Base-by-base conservation (phyloP, 2,329 filamentous ascomycete genomes). In the Macrophomina tecta region DNA sequence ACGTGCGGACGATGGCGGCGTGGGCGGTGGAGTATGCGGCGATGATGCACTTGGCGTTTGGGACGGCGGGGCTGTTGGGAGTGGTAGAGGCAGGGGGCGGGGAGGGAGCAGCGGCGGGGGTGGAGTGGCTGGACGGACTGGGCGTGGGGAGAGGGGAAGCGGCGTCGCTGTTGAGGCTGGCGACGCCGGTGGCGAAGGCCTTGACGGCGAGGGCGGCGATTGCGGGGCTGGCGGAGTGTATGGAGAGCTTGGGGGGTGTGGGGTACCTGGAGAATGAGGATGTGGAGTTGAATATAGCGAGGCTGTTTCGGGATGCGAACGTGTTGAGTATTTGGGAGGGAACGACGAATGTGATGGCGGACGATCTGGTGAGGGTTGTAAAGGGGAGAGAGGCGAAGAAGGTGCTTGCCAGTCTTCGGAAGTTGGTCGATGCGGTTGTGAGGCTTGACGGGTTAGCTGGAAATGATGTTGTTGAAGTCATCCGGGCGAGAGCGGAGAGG, bases 281-380 rank as follows among this genome's bases (percentile, higher is more conserved):
- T 67, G 87, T 88, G 60, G 84, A 87, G 45, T 80, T 91, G 67
- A 93, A 92, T 72, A 79, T 92, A 3, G 84, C 89, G 0, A 83
- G 89, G 6, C 79, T 92, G 0, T 87, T 88, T 71, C 84, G 91
- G 7, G 90, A 92, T 71, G 86, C 84, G 1, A 78, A 82, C 7
- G 90, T 91, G 2, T 78, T 87, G 61, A 83, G 86, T 14, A 91
- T 92, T 58, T 91, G 89, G 88, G 89, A 91, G 75, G 89, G 90
- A 0, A 92, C 90, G 0, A 91, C 89, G 0, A 89, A 91, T 71
- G 88, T 93, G 5, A 81, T 93, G 65, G 86, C 87, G 4, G 82
- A 82, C 46, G 84, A 86, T 69, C 75, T 83, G 5, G 76, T 84
- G 34, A 75, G 83, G 0, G 80, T 83, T 3, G 69, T 83, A 7